Percentiles rank a stretch among this genome's conserved stretches.
phyloP scores from a whole-genome alignment of 1,284 basidiomycete species.

The Austroboletus rostrupii region DNA sequence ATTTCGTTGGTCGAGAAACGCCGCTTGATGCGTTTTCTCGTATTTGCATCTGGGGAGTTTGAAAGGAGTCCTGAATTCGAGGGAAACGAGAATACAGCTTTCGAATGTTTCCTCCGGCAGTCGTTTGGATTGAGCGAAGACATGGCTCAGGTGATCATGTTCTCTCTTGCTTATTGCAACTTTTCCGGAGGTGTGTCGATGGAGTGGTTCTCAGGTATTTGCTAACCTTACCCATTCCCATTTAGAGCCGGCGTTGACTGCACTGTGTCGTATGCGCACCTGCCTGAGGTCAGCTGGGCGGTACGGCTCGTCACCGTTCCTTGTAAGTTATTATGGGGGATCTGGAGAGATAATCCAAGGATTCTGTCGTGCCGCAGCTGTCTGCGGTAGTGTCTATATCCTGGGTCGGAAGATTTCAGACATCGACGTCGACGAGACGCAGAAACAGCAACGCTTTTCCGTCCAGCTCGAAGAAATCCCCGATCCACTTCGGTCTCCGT shows the following conservation, averaged over 20 bases:
- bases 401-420: conserved; percentile 59
- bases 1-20: conserved; percentile 85
- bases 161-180: conserved; percentile 68
- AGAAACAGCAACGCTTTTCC: conserved; percentile 31
- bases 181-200: conserved; percentile 45
- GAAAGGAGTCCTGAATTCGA: conserved; percentile 59
- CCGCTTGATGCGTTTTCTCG: conserved; percentile 88
- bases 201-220: background rate
- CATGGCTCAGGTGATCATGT: conserved; percentile 59
- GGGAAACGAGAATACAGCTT: conserved; percentile 53
- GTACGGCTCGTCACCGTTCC: conserved; percentile 88
- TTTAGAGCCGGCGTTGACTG: conserved; percentile 60
- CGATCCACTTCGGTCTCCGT: conserved; percentile 43
- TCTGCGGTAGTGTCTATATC: conserved; percentile 82
- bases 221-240: conserved; percentile 4
- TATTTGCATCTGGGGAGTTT: conserved; percentile 75
- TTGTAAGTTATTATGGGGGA: conserved; percentile 93
- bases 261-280: conserved; percentile 62
- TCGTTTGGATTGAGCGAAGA: conserved; percentile 61
- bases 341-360: conserved; percentile 90
- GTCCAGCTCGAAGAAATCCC: conserved; percentile 61
- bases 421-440: conserved; percentile 30
- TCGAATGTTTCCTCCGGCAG: conserved; percentile 58
- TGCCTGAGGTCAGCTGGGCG: conserved; percentile 82
- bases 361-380: conserved; percentile 87